phyloP scores from a whole-genome alignment of 352 stramenopile species.

The Globisporangium spinosum region DNA sequence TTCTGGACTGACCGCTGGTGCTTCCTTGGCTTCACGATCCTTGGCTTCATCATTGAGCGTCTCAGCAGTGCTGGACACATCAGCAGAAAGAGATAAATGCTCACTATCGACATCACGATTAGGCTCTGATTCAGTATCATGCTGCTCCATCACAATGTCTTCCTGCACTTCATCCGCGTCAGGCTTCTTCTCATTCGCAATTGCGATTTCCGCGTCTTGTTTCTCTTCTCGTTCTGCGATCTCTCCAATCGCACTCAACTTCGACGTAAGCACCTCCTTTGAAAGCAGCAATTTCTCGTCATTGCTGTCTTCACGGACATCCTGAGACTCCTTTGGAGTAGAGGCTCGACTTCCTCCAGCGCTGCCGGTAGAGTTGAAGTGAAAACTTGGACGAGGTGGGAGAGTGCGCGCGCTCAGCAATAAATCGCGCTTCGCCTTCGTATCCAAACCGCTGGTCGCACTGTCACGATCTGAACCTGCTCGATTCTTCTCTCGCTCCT shows the following conservation, averaged over 20 bases:
- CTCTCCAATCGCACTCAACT: slow-evolving; percentile 7
- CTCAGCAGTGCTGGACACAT: not conserved
- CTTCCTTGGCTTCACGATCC: not conserved
- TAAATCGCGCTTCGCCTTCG: slow-evolving; percentile 23
- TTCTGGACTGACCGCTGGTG: not conserved
- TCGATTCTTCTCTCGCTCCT: slow-evolving; percentile 23
- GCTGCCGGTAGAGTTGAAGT: slow-evolving; percentile 15
- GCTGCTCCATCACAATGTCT: not conserved
- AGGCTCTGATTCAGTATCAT: not conserved
- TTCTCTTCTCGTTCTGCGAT: not conserved
- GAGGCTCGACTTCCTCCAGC: slow-evolving; percentile 25
- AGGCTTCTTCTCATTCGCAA: not conserved
- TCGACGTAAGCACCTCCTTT: slow-evolving; percentile 4
- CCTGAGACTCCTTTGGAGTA: slow-evolving; percentile 22
- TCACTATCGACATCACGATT: not conserved
- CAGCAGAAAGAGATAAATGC: not conserved
- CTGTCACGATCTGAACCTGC: slow-evolving; percentile 25
- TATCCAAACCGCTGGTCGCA: slow-evolving; percentile 15
- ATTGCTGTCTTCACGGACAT: slow-evolving; percentile 5
- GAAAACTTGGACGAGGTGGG: slow-evolving; percentile 31
- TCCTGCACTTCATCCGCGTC: not conserved
- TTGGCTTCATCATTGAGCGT: not conserved
- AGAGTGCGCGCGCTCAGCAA: slow-evolving; percentile 21
- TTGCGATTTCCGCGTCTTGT: not conserved
- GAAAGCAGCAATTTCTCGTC: not conserved